Percentiles rank a stretch among this genome's conserved stretches.
Conservation (phyloP, 257 asterid species). For the Ilex asprella region DNA sequence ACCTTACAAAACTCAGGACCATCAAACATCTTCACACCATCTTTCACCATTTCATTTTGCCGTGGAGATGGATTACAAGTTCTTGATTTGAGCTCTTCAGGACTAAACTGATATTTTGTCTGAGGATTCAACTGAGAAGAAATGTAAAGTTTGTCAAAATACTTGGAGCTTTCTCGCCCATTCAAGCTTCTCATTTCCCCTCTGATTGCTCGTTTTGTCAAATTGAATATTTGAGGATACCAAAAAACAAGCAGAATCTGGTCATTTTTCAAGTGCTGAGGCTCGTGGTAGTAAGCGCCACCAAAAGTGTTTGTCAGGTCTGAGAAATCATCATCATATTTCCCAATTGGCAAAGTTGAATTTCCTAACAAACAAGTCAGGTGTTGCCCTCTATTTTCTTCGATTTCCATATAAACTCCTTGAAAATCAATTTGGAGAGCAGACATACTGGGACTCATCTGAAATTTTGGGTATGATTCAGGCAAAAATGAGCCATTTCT, state of each 20-base stretch:
- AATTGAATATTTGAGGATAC: constrained; percentile 4
- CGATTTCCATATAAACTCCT: constrained; percentile 13
- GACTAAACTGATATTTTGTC: constrained; percentile 11
- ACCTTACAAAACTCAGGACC: constrained; percentile 7
- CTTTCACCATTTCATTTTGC: background rate
- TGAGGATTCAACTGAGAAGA: constrained; percentile 9
- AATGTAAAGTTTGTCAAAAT: constrained; percentile 4
- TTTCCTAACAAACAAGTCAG: constrained; percentile 18
- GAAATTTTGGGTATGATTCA: no score
- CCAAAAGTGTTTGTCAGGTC: background rate
- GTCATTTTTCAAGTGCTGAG: constrained; percentile 3
- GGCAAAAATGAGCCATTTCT: no score
- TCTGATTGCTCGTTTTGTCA: constrained; percentile 7
- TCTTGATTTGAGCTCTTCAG: constrained; percentile 6
- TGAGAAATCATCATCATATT: background rate
- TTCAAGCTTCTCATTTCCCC: constrained; percentile 19
- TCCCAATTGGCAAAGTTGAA: background rate
- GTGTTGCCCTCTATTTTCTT: constrained; percentile 8
- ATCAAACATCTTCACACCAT: constrained; percentile 4
- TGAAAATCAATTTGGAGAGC: constrained; percentile 12
- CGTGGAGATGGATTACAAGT: constrained; percentile 3
- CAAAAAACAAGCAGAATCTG: constrained; percentile 10
- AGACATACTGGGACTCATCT: constrained; percentile 4
- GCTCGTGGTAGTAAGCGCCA: background rate
- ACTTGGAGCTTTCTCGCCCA: constrained; percentile 2